A percentile compares a stretch with the other conserved stretches of the same genome.
These are phyloP conservation scores for Cladosporium austrohemisphaericum DNA, from an alignment of 2,329 filamentous ascomycete genomes.

Conservation along the genomic window DNA sequence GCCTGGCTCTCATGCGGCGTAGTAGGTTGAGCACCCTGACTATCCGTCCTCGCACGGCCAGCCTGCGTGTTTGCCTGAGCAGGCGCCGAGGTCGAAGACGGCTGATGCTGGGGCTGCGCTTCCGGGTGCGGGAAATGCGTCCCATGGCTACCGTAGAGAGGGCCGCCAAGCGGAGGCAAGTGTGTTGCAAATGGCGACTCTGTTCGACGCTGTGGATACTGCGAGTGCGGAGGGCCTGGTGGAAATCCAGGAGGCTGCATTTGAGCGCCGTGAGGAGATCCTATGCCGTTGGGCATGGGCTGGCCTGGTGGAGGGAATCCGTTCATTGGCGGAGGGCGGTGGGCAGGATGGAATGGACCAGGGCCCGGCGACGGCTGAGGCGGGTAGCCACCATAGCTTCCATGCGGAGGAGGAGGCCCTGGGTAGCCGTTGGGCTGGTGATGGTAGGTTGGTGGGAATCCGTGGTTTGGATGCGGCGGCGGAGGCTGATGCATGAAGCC, in stretches of 20 bases:
- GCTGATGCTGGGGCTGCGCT: slow-evolving; percentile 8
- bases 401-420: background rate
- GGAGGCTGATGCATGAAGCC: slow-evolving; percentile 19
- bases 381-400: slow-evolving; percentile 4
- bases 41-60: slow-evolving; percentile 16
- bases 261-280: slow-evolving; percentile 29
- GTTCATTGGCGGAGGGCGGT: slow-evolving; percentile 17
- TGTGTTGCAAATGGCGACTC: slow-evolving; percentile 24
- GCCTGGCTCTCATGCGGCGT: slow-evolving; percentile 26
- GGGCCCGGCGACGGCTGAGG: slow-evolving; percentile 5
- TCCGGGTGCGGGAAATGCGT: slow-evolving; percentile 14
- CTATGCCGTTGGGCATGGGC: slow-evolving; percentile 33
- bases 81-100: slow-evolving; percentile 1
- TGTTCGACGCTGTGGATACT: slow-evolving; percentile 23
- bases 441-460: slow-evolving; percentile 24
- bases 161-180: slow-evolving; percentile 29
- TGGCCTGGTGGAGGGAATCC: slow-evolving; percentile 24
- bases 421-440: slow-evolving; percentile 26
- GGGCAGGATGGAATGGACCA: slow-evolving; percentile 6
- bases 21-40: slow-evolving; percentile 21
- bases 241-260: slow-evolving; percentile 36
- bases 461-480: slow-evolving; percentile 16
- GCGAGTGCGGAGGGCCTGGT: slow-evolving; percentile 29
- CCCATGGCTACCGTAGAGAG: slow-evolving; percentile 23
- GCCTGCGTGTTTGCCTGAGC: slow-evolving; percentile 17